Base-by-base conservation (phyloP, 2,329 filamentous ascomycete species). In the Aspergillus sp. region DNA sequence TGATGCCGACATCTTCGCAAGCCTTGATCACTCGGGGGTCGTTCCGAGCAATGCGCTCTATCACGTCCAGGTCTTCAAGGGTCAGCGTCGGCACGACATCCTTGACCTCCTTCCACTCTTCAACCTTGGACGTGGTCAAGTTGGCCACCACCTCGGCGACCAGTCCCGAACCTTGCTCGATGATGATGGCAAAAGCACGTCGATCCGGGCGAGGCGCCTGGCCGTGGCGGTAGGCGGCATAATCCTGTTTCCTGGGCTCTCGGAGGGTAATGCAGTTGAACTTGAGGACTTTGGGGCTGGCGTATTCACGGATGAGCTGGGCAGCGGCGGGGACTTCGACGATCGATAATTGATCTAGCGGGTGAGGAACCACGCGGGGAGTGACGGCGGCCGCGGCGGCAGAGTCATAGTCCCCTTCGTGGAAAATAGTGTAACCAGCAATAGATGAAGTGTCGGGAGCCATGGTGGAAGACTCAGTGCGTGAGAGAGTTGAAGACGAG, bases 71-170 rank as follows among this genome's bases (percentile, higher is more conserved):
- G 32, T 49, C 47, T 12, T 48, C 45, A 1, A 48, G 30, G 8
- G 47, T 50, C 19, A 51, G 30, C 2, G 60, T 66, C 1, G 64
- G 64, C 12, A 58, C 60, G 15, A 68, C 63, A 27, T 67, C 57
- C 17, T 45, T 41, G 26, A 67, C 50, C 41, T 47, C 36, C 53
- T 58, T 29, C 40, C 40, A 42, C 16, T 32, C 24, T 24, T 42
- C 40, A 16, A 42, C 40, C n/a, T 30, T 15, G 8, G 12, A 7
- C 14, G 32, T 37, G 14, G 32, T 33, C 27, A 42, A 20, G 15
- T 42, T 42, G 3, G 40, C 37, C 8, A 40, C 19, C 6, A 32
- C 40, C 30, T 42, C 40, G 4, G 37, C 19, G 5, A 22, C 19
- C 19, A 6, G 19, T 22, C 10, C 6, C 10, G 19, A 6, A 10